Evolutionary conservation across 805 yeast species (phyloP), one percentile per base, ranked within the genome.

Genomic region (Groenewaldozyma tartarivorans): DNA sequence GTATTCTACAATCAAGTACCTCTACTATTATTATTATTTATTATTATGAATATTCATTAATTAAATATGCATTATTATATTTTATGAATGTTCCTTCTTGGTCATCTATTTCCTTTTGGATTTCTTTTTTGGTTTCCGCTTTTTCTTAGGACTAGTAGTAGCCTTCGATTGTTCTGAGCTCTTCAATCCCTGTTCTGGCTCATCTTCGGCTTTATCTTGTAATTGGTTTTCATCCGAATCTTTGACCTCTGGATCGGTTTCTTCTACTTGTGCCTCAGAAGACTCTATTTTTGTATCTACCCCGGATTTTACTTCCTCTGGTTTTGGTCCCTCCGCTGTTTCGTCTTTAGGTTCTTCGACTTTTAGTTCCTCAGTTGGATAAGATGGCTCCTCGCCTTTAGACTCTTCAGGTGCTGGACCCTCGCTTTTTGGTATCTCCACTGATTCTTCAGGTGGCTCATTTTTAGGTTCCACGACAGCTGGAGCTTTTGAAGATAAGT

Each of bases 311-410:
- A 13, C 15, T 15, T 7, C 9, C 7, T 13, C 13, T 15, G 5
- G 51, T 55, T 26, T 26, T 3, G 21, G 33, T 22, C 20, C 35
- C 19, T 29, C 35, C 17, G 13, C 18, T 4, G 43, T 46, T 13
- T 38, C 49, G 20, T 31, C 44, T 24, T 35, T 44, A 6, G 35
- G 30, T 17, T 45, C 47, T 24, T 24, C 29, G 13, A 24, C 29
- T 24, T 24, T 24, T 7, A 13, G 29, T 24, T 24, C 29, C 29
- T 24, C 29, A 7, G 7, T 24, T 7, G 29, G 29, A 9, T 4
- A 11, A 26, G 11, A 17, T 33, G 16, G 20, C 20, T 20, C 31
- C n/a, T 38, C 37, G 6, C 20, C 30, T 6, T 40, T 44, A 17
- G 34, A 36, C 13, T 35, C 31, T 24, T 17, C 4, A 17, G 35